These are phyloP conservation scores for Spergularia marina DNA, from an alignment of 148 eudicot species.

Conservation along the genomic window DNA sequence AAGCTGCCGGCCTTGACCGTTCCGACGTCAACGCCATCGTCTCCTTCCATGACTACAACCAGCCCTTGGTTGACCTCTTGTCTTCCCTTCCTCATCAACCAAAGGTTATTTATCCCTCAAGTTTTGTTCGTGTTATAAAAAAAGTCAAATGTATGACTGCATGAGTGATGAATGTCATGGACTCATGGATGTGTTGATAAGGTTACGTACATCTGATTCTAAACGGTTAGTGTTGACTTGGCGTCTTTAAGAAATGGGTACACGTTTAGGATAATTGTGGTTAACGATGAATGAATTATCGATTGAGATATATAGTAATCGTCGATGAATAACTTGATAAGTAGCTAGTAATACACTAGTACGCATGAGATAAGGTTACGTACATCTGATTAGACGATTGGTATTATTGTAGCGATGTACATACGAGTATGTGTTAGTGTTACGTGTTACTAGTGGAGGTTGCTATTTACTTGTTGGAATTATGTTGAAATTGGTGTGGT, in stretches of 20 bases:
- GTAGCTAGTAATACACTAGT: no score
- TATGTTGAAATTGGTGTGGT: neutral
- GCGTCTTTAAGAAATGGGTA: no score
- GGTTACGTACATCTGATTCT: no score
- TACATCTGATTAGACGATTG: neutral
- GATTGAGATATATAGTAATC: no score
- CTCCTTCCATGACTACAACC: constrained; percentile 59
- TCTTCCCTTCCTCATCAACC: constrained; percentile 45
- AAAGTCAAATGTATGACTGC: neutral
- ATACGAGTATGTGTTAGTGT: no score
- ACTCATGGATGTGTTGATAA: no score
- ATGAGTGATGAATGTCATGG: no score
- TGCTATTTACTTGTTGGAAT: neutral
- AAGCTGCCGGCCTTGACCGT: constrained; percentile 54
- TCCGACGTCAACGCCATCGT: constrained; percentile 38
- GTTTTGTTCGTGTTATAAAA: neutral
- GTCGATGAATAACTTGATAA: no score
- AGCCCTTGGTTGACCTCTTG: constrained; percentile 60
- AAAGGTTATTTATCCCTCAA: constrained; percentile 41
- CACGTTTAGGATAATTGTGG: no score
- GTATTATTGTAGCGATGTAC: neutral
- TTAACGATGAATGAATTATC: no score
- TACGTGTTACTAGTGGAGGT: no score
- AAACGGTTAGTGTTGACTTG: no score
- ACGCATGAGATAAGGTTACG: neutral